Conservation (phyloP, 2,329 filamentous ascomycete species). For the Penicillium sp. region DNA sequence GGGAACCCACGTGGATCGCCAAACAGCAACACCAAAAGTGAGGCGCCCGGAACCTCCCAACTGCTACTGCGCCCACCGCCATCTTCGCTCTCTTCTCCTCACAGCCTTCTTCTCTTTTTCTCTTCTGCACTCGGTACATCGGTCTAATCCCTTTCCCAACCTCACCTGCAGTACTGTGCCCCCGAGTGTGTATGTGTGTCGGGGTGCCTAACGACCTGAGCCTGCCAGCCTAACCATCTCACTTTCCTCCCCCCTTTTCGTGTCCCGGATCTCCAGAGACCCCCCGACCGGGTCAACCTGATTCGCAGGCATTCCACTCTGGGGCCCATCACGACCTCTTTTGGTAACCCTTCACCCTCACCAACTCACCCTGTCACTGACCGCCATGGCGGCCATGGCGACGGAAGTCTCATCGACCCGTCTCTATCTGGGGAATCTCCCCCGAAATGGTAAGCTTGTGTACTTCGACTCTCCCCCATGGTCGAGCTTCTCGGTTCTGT, state of each 20-base stretch:
- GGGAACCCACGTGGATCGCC: constrained; percentile 19
- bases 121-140: constrained; percentile 5
- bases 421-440: constrained; percentile 96
- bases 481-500: no score
- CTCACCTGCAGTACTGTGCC: not conserved
- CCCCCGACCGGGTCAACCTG: constrained; percentile 4
- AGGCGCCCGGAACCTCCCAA: constrained; percentile 17
- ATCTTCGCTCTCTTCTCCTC: constrained; percentile 14
- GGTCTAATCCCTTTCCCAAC: not conserved
- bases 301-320: constrained; percentile 2
- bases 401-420: constrained; percentile 89
- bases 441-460: constrained; percentile 74
- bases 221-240: not conserved
- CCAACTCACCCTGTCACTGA: constrained; percentile 2
- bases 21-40: constrained; percentile 14
- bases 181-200: constrained; percentile 1
- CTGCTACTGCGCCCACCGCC: constrained; percentile 16
- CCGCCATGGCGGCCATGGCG: constrained; percentile 43
- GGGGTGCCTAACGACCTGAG: constrained; percentile 1
- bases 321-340: constrained; percentile 4
- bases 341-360: not conserved
- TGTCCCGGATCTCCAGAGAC: not conserved
- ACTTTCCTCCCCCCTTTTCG: not conserved
- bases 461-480: constrained; percentile 24
- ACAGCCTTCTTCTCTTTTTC: constrained; percentile 8